These are phyloP conservation scores for Lodderomyces oxycetoniae DNA, from an alignment of 1,139 yeast genomes.

Conservation along the genomic window DNA sequence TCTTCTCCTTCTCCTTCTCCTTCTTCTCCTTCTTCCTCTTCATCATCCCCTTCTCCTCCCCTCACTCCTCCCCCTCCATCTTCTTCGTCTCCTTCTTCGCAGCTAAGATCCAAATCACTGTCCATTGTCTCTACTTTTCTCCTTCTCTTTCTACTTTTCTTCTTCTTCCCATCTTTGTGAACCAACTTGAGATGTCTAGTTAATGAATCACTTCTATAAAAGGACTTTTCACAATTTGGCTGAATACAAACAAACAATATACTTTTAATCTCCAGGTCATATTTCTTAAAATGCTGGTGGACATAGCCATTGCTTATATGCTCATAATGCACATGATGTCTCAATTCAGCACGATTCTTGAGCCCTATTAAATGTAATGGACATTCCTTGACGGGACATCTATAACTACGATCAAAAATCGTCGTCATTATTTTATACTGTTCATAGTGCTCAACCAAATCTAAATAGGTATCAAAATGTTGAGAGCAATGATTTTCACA, in stretches of 20 bases:
- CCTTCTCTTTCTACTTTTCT: slow-evolving; percentile 1
- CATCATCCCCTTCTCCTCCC: not conserved
- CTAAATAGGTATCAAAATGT: slow-evolving; percentile 11
- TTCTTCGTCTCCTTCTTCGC: not conserved
- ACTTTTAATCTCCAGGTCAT: slow-evolving; percentile 13
- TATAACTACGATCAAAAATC: slow-evolving; percentile 8
- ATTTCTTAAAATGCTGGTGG: slow-evolving; percentile 14
- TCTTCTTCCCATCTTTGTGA: slow-evolving; percentile 22
- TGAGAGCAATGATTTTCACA: slow-evolving; percentile 13
- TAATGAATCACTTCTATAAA: slow-evolving; percentile 55
- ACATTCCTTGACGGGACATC: slow-evolving; percentile 52
- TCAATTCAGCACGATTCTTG: slow-evolving; percentile 54
- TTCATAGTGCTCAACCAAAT: slow-evolving; percentile 13
- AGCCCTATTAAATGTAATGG: slow-evolving; percentile 62
- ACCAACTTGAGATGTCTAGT: slow-evolving; percentile 51
- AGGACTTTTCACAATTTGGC: slow-evolving; percentile 45
- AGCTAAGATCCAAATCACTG: too few species aligned
- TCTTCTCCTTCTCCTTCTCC: not conserved
- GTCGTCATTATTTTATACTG: slow-evolving; percentile 5
- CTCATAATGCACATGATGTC: slow-evolving; percentile 57
- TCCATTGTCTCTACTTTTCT: not conserved
- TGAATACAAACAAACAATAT: slow-evolving; percentile 17
- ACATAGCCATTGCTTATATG: slow-evolving; percentile 31
- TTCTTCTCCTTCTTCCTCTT: slow-evolving; percentile 1
- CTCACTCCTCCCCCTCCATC: not conserved